Percentiles rank a stretch among this genome's conserved stretches.
These are phyloP conservation scores for Aspergillus ostianus DNA, from an alignment of 495 filamentous ascomycete species.

Conservation along the genomic window DNA sequence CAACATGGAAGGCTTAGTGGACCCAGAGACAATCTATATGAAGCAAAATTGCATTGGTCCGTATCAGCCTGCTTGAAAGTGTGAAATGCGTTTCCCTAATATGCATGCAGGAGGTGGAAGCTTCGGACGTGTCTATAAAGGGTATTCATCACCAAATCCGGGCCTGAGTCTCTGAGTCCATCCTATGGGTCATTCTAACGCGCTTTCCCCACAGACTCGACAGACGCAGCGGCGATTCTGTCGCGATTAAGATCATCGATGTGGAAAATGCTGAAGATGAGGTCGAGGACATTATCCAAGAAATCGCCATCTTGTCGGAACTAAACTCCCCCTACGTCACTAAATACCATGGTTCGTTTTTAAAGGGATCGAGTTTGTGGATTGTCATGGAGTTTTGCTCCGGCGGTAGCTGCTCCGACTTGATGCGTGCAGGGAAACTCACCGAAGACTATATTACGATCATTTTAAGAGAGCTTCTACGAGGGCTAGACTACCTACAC, in stretches of 20 bases:
- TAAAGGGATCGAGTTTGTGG: conserved; percentile 94
- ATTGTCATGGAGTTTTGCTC: conserved; percentile 97
- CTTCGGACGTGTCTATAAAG: conserved; percentile 96
- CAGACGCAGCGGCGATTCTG: conserved; percentile 77
- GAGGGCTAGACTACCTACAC: conserved; percentile 91
- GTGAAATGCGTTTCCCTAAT: conserved; percentile 2
- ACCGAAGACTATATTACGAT: conserved; percentile 92
- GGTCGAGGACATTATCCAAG: conserved; percentile 97
- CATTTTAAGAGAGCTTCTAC: conserved; percentile 83
- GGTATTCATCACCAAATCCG: conserved; percentile 50
- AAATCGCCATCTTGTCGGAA: conserved; percentile 94
- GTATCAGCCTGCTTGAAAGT: conserved; percentile 19
- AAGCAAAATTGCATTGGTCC: conserved; percentile 92
- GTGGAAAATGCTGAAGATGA: conserved; percentile 98
- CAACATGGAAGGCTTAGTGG: conserved; percentile 51
- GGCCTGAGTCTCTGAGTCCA: conserved; percentile 12
- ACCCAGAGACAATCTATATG: conserved; percentile 86
- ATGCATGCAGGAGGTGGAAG: conserved; percentile 67
- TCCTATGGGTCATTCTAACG: background rate
- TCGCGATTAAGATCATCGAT: conserved; percentile 96
- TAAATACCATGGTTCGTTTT: conserved; percentile 92
- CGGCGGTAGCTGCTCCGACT: conserved; percentile 85
- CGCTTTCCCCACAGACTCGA: conserved; percentile 59
- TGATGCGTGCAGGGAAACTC: conserved; percentile 91
- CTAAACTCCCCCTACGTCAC: conserved; percentile 93